Evolutionary conservation across 768 basidiomycete species (phyloP).

Genomic region (Crucibulum laeve): DNA sequence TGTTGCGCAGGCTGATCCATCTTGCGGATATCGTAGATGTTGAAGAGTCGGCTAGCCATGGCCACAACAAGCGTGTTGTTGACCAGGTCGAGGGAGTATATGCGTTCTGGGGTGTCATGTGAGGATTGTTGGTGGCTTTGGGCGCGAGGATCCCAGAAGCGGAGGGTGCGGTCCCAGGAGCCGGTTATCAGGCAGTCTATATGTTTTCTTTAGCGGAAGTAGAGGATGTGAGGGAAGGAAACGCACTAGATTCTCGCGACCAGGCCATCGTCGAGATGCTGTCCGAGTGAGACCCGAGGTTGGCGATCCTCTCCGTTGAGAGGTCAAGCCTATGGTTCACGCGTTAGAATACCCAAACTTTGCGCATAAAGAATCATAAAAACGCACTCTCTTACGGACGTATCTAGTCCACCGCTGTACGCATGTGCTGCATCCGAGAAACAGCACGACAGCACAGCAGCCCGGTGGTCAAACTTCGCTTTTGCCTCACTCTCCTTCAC

Average conservation of each 20-base stretch:
- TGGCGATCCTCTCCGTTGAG: constrained; percentile 61
- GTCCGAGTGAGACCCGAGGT: constrained; percentile 79
- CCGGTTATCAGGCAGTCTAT: constrained; percentile 76
- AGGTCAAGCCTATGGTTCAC: constrained; percentile 65
- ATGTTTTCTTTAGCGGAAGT: neutral
- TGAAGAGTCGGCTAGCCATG: constrained; percentile 87
- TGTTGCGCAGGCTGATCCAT: constrained; percentile 73
- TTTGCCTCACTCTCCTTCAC: constrained; percentile 60
- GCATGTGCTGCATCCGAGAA: constrained; percentile 67
- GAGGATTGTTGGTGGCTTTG: constrained; percentile 52
- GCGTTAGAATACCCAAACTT: neutral
- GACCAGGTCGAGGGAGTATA: constrained; percentile 80
- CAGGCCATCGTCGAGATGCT: constrained; percentile 76
- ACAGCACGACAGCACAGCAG: constrained; percentile 80
- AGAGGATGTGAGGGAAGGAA: neutral
- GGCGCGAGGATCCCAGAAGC: constrained; percentile 82
- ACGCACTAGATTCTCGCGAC: constrained; percentile 59
- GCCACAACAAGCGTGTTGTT: constrained; percentile 83
- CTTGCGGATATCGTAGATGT: constrained; percentile 83
- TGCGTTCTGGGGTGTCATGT: constrained; percentile 72
- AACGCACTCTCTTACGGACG: constrained; percentile 75
- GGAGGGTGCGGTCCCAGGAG: constrained; percentile 89
- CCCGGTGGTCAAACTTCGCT: constrained; percentile 84
- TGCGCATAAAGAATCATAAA: neutral
- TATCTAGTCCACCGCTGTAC: constrained; percentile 86